Base-by-base conservation (phyloP, 495 filamentous ascomycete species). In the Penicillium riverlandense region DNA sequence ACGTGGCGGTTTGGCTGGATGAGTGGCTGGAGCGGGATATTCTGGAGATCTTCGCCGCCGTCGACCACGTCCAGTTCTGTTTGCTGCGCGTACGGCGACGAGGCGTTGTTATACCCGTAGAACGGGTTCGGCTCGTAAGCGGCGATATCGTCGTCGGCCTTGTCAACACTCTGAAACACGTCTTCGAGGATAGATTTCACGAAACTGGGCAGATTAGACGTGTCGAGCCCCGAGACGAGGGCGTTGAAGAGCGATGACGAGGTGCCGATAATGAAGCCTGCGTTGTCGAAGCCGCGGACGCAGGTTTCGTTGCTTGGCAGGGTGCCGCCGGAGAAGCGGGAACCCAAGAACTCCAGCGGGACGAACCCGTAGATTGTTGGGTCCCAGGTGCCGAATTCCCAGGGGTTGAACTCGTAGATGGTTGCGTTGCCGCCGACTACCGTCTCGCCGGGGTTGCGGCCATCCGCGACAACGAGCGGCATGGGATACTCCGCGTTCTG, bases 171-270 rank as follows among this genome's bases (percentile, higher is more conserved):
- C 2, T 48, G 35, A 7, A 92, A 68, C 38, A 92, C 50, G n/a
- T 63, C 52, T 7, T 41, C 52, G 47, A 89, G 46, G 13, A 83
- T 74, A 11, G 69, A 48, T 48, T 72, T 63, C 13, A 75, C 59
- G 29, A 82, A 56, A 31, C 67, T 44, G 0, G 83, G 81, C 4
- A 90, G 58, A 16, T 60, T 55, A 8, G 73, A 72, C 11, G 56
- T 55, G 46, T 74, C 64, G 35, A 88, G 69, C 32, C 79, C 57
- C 0, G 90, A 72, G 2, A 92, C 53, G 61, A 84, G 74, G 42
- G 74, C 62, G 67, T 97, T 96, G 80, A 97, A 96, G 29, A 96
- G 76, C 8, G 84, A 84, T 13, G 83, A 88, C n/a, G 85, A 90
- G 0, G 90, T 95, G 29, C 91, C 92, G 77, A 95, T 90, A 29